phyloP scores from a whole-genome alignment of 176 grass and related monocot genomes.

The Juncus inflexus region DNA sequence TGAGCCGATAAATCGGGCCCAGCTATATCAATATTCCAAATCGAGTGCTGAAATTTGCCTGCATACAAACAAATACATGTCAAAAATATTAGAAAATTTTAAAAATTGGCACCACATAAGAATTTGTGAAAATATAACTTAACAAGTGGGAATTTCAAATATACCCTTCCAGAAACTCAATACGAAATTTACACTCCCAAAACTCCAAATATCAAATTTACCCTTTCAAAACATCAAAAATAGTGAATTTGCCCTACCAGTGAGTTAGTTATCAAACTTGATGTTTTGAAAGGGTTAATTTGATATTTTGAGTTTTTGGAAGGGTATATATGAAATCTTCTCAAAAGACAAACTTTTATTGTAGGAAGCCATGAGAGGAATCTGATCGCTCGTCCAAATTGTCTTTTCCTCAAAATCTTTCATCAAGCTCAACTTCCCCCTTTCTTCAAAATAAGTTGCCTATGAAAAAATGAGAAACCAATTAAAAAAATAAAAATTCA shows the following conservation, averaged over 20 bases:
- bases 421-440: conserved; percentile 56
- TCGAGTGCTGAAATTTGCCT: conserved; percentile 80
- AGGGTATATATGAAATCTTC: no score
- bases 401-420: conserved; percentile 96
- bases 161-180: no score
- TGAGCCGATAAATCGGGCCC: conserved; percentile 33
- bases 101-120: conserved; percentile 12
- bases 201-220: no score
- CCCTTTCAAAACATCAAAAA: no score
- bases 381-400: conserved; percentile 78
- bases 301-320: background rate
- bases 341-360: conserved; percentile 57
- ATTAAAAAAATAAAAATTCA: conserved; percentile 5
- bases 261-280: background rate
- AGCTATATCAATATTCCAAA: conserved; percentile 64
- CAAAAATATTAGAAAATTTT: conserved; percentile 23
- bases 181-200: no score
- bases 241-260: background rate
- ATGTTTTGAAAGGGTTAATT: background rate
- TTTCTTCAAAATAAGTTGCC: conserved; percentile 82
- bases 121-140: no score
- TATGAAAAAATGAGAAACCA: conserved; percentile 23
- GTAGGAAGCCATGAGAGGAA: conserved; percentile 93
- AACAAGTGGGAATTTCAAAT: no score
- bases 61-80: conserved; percentile 27